These are phyloP conservation scores for Trematosphaeria pertusa DNA, from an alignment of 2,329 filamentous ascomycete genomes.

Conservation along the genomic window DNA sequence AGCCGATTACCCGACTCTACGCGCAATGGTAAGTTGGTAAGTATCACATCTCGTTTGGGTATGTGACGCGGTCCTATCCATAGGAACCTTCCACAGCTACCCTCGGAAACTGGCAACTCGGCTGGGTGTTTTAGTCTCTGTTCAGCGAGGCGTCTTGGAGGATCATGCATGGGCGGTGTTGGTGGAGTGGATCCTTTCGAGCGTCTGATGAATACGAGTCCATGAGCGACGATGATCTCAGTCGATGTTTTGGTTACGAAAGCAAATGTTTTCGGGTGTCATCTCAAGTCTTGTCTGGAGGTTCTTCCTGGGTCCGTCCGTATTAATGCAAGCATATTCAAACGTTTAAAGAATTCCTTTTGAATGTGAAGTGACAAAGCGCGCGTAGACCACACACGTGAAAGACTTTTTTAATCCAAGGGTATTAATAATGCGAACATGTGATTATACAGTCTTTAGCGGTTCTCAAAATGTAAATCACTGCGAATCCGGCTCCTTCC, in stretches of 20 bases:
- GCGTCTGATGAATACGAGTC: conserved; percentile 32
- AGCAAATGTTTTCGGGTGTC: conserved; percentile 7
- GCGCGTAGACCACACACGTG: no score
- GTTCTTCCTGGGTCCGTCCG: conserved; percentile 13
- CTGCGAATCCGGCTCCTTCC: not conserved
- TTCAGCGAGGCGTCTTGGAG: conserved; percentile 43
- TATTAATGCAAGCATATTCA: conserved; percentile 2
- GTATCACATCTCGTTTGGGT: conserved; percentile 50
- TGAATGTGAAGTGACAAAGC: no score
- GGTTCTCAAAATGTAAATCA: no score
- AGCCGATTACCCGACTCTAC: conserved; percentile 46
- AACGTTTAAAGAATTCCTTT: no score
- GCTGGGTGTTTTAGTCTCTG: conserved; percentile 28
- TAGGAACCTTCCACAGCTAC: conserved; percentile 39
- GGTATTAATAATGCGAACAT: no score
- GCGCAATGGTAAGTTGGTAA: conserved; percentile 53
- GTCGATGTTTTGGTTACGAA: conserved; percentile 3
- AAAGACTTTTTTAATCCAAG: no score
- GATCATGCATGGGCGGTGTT: conserved; percentile 34
- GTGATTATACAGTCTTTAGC: no score
- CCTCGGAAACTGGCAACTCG: conserved; percentile 32
- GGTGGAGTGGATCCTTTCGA: conserved; percentile 24
- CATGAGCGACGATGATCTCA: conserved; percentile 20
- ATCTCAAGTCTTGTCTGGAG: not conserved
- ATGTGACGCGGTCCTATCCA: conserved; percentile 45